Percentiles rank a stretch among this genome's conserved stretches.
Conservation (phyloP, 1,139 yeast species). For the Lodderomyces oxycetoniae region DNA sequence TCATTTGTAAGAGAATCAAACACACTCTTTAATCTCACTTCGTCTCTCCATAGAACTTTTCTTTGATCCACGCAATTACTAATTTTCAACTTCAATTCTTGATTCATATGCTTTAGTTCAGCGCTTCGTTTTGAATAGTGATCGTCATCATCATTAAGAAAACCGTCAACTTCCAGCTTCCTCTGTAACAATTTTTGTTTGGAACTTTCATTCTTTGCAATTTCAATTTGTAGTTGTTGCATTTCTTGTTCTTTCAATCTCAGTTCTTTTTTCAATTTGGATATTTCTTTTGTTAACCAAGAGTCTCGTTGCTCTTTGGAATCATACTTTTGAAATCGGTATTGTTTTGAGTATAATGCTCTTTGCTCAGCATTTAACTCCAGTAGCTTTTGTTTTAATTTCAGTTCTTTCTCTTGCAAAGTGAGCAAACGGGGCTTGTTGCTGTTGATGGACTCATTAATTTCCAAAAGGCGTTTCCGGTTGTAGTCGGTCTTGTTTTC, state of each 20-base stretch:
- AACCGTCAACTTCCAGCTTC: constrained; percentile 33
- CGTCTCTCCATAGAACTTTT: constrained; percentile 76
- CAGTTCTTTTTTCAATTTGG: constrained; percentile 18
- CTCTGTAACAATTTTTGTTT: constrained; percentile 29
- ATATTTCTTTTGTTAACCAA: constrained; percentile 52
- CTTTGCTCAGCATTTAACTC: constrained; percentile 53
- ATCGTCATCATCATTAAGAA: constrained; percentile 23
- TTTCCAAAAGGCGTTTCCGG: constrained; percentile 18
- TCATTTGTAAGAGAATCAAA: constrained; percentile 54
- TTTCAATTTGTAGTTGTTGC: constrained; percentile 18
- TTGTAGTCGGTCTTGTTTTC: constrained; percentile 20
- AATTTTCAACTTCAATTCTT: constrained; percentile 35
- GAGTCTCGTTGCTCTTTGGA: constrained; percentile 56
- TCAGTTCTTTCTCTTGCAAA: constrained; percentile 38
- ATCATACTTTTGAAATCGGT: constrained; percentile 58
- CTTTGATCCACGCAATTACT: constrained; percentile 58
- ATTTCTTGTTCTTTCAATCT: constrained; percentile 23
- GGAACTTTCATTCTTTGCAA: constrained; percentile 17
- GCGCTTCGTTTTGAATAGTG: constrained; percentile 19
- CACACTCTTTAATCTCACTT: constrained; percentile 55
- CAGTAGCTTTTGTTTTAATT: constrained; percentile 36
- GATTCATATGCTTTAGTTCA: constrained; percentile 32
- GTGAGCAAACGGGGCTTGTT: constrained; percentile 41
- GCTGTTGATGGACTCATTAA: constrained; percentile 20
- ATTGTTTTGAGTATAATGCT: constrained; percentile 68